Percentiles rank a stretch among this genome's conserved stretches.
Evolutionary conservation across 2,329 filamentous ascomycete genomes (phyloP).

Genomic region (Chaetomiaceae sp.): DNA sequence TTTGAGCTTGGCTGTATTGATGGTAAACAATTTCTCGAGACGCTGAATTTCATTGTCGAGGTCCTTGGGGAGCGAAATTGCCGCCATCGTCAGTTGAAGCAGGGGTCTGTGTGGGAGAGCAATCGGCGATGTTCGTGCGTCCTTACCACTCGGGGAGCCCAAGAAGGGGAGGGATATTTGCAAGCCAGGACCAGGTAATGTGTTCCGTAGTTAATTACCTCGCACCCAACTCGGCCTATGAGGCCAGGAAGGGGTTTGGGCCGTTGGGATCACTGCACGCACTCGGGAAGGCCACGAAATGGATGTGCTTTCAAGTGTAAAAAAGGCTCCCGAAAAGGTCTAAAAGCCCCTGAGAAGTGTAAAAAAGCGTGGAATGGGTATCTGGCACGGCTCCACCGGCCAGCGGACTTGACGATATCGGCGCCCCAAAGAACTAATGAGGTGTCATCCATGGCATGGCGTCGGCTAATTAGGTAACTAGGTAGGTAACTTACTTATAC

Average conservation of each 20-base stretch:
- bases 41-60: constrained; percentile 73
- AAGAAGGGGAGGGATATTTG: background rate
- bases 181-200: background rate
- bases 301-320: background rate
- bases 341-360: no score
- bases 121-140: background rate
- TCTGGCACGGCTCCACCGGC: no score
- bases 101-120: background rate
- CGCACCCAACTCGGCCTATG: background rate
- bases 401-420: no score
- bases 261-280: background rate
- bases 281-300: background rate
- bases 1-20: constrained; percentile 77
- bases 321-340: background rate
- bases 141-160: background rate
- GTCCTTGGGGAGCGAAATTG: constrained; percentile 86
- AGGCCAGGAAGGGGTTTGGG: background rate
- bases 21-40: constrained; percentile 78
- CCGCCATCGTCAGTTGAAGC: constrained; percentile 21
- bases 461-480: no score
- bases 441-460: no score
- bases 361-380: background rate
- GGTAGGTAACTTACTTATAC: no score
- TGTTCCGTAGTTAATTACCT: background rate
- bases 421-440: no score